Evolutionary conservation across 1,139 yeast species (phyloP).

Genomic region (Insectozyma bohioensis): DNA sequence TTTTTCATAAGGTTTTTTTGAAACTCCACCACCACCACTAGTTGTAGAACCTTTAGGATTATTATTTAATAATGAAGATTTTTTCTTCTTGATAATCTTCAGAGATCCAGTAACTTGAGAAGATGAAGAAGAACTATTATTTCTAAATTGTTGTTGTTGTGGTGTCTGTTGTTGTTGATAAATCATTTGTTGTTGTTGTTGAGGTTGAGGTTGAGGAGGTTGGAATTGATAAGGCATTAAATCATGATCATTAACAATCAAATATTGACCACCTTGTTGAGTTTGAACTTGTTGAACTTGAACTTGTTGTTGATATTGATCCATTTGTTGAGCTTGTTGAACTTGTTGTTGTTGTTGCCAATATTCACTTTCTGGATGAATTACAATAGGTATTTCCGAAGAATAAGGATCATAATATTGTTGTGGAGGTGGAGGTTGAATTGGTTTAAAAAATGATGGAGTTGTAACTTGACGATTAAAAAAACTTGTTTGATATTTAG

Average conservation of each 20-base stretch:
- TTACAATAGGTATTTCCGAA: background rate
- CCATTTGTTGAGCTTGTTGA: background rate
- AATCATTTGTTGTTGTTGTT: conserved; percentile 2
- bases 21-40: conserved; percentile 8
- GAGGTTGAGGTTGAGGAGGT: conserved; percentile 4
- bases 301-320: too few species aligned
- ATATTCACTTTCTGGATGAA: conserved; percentile 3
- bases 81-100: conserved; percentile 5
- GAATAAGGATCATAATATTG: background rate
- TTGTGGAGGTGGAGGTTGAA: conserved; percentile 1
- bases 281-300: too few species aligned
- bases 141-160: too few species aligned
- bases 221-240: background rate
- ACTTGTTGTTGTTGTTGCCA: conserved; percentile 3
- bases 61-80: conserved; percentile 1
- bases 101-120: too few species aligned
- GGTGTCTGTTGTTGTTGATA: conserved; percentile 3
- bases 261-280: background rate
- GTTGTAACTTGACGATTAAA: background rate
- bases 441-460: conserved; percentile 2
- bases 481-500: conserved; percentile 18
- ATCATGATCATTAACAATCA: background rate
- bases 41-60: background rate
- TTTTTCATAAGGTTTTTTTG: conserved; percentile 4
- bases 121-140: too few species aligned